A percentile compares a stretch with the other conserved stretches of the same genome.
Evolutionary conservation across 2,329 filamentous ascomycete species (phyloP).

Genomic region (Colletotrichum filicis): DNA sequence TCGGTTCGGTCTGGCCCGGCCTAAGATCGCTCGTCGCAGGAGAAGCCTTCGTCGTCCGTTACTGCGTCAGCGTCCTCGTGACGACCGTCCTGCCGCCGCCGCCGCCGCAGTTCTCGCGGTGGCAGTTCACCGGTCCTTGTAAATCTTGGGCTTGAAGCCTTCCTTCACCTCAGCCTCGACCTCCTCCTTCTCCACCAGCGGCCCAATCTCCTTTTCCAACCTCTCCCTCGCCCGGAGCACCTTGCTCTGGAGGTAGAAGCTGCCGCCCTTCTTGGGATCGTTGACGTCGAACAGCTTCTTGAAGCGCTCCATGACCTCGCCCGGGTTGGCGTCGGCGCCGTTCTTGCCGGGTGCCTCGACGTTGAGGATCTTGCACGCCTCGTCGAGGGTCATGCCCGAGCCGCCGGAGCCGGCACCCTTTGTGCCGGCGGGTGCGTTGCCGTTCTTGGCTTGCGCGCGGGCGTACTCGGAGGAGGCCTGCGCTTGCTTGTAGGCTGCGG

Average conservation of each 20-base stretch:
- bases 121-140: constrained; percentile 72
- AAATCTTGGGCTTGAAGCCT: constrained; percentile 95
- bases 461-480: constrained; percentile 87
- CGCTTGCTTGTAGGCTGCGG: constrained; percentile 96
- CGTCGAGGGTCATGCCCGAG: constrained; percentile 88
- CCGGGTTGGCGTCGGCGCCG: constrained; percentile 77
- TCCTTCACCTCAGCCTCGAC: constrained; percentile 83
- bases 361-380: constrained; percentile 97
- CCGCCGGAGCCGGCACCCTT: constrained; percentile 49
- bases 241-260: constrained; percentile 99
- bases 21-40: not conserved
- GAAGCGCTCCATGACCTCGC: constrained; percentile 85
- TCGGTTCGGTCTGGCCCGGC: not conserved
- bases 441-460: constrained; percentile 75
- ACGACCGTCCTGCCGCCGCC: not conserved
- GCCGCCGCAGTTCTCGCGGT: not conserved
- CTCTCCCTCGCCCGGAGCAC: constrained; percentile 90
- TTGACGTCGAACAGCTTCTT: constrained; percentile 96
- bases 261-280: constrained; percentile 94
- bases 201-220: constrained; percentile 86
- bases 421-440: constrained; percentile 54
- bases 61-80: not conserved
- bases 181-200: constrained; percentile 75
- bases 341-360: constrained; percentile 83
- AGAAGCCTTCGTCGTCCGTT: not conserved